Evolutionary conservation across 495 filamentous ascomycete species (phyloP), one percentile per base, ranked within the genome.

Genomic region (Bryoglossum gracile): DNA sequence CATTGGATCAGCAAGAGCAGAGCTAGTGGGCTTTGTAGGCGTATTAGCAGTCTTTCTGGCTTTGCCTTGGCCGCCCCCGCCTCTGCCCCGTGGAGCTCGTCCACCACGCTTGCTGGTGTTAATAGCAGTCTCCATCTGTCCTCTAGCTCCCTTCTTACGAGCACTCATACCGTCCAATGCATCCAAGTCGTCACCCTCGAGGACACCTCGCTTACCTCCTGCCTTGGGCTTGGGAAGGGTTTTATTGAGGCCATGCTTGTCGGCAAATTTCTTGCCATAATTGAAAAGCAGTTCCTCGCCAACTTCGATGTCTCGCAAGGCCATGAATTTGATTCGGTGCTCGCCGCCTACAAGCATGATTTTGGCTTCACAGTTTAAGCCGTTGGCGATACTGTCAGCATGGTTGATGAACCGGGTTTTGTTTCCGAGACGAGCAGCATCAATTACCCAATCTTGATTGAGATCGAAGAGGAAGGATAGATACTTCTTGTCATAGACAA

Each of bases 31-130:
- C n/a, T n/a, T n/a, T n/a, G n/a, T n/a, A n/a, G n/a, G n/a, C n/a
- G n/a, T n/a, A n/a, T n/a, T n/a, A n/a, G n/a, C n/a, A n/a, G n/a
- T n/a, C n/a, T 30, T 30, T 30, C 26, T 5, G 6, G 26, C 26
- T 30, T 30, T 30, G 5, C 26, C 26, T 6, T 13, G 26, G 13
- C 26, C 13, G 26, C 86, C 88, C 71, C 83, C 87, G 77, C 95
- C 90, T 55, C 95, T 90, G 8, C 87, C 94, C 88, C 91, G 95
- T 32, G 90, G 88, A 44, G 94, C 89, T 19, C 90, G 91, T n/a
- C 91, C 91, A 57, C 83, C 82, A 68, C 94, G 84, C 65, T 95
- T 90, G 66, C 87, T 65, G 60, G 89, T 87, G n/a, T n/a, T n/a
- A n/a, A n/a, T n/a, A n/a, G n/a, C n/a, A n/a, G n/a, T n/a, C n/a